Base-by-base conservation (phyloP, 2,329 filamentous ascomycete species). In the Scedosporium boydii region DNA sequence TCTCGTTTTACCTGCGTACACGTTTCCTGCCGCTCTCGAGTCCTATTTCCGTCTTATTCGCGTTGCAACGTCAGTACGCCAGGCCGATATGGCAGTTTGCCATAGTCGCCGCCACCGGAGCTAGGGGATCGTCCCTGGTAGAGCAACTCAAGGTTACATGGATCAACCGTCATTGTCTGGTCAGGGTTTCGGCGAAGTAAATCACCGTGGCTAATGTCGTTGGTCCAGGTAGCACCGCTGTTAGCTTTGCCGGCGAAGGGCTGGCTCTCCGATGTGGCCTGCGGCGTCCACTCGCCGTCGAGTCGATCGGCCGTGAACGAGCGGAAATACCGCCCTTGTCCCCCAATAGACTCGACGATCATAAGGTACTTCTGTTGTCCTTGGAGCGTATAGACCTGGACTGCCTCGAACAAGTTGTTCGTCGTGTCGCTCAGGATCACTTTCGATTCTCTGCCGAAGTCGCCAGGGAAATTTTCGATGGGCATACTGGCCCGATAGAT, bases 171-270 rank as follows among this genome's bases (percentile, higher is more conserved):
- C 73, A 86, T 80, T 1, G 84, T 88, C 75, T 89, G 80, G 67
- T 88, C 85, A 2, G 79, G 69, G 67, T 77, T 81, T 63, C 65
- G 76, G 63, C 85, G 79, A 63, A 87, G 68, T 48, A 88, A 70
- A 65, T 88, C 86, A 42, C 86, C 86, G 68, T 87, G 84, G 69
- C 82, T 86, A 69, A 89, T 87, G 64, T 87, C 84, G 70, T 87
- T 82, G 57, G 85, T 87, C 86, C 86, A 89, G 18, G 78, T 78
- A 1, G 83, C 83, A 44, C 83, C 85, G 59, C 80, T 86, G 74
- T 88, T 88, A 29, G 79, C 82, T 75, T 85, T 86, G 67, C 86
- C 83, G n/a, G 85, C 85, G 64, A 89, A 89, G 0, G 86, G 85
- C n/a, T 71, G 74, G 66, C 68, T 71, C 74, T 88, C 86, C 14